Evolutionary conservation across 257 asterid species (phyloP), one percentile per base, ranked within the genome.

Genomic region (Solanum pinnatisectum): DNA sequence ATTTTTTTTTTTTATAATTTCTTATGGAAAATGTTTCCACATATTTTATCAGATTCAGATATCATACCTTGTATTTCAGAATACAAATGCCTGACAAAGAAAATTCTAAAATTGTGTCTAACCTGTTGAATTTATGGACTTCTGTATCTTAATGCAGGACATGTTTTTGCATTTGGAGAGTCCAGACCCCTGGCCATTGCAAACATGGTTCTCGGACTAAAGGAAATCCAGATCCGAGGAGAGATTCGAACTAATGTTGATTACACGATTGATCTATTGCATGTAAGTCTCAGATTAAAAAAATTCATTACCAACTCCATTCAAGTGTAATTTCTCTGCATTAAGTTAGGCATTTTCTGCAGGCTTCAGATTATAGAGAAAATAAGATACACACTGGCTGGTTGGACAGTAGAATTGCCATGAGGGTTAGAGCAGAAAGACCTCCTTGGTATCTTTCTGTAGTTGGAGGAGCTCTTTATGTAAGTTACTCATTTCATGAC

Each of bases 361-460:
- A 97, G 99, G 99, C 98, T 86, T 86, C 94, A 91, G 99, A 97
- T 91, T 97, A 97, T 89, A 95, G 94, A 92, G 99, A 95, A 60
- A 97, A 97, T 92, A 97, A 94, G 92, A 96, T 97, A 90, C 99
- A 97, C 89, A 97, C 99, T 18, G 99, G 99, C 87, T 97, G 99
- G 99, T 92, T 97, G 87, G 99, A 97, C 91, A 97, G 99, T 92
- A 94, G 99, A 95, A 97, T 97, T 88, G 99, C 99, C 1, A 97
- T 97, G 99, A 94, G 99, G 93, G 99, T 97, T 91, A 93, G 99
- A 94, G 99, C 99, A 65, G 99, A 97, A 93, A 92, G 99, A 87
- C 99, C 99, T 86, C 98, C 98, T 87, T 97, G 99, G 99, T 97
- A 97, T 93, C 96, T 96, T 85, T 97, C 99, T 10, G 99, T 97